A percentile compares a stretch with the other conserved stretches of the same genome.
These are phyloP conservation scores for Starmerella potacharoeniae DNA, from an alignment of 805 yeast species.

Conservation along the genomic window DNA sequence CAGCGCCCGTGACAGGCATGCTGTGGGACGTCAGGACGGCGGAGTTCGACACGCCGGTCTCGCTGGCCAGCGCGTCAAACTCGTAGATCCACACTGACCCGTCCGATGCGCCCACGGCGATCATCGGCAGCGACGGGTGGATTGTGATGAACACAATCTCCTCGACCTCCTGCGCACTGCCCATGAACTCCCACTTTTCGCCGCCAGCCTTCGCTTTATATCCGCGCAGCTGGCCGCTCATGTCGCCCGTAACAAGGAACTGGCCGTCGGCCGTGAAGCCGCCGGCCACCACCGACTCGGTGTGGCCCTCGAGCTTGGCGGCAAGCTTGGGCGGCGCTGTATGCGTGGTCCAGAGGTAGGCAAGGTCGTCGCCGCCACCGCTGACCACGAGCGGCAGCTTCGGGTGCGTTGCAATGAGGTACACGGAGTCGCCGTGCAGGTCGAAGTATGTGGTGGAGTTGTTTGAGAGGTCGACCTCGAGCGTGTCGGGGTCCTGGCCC, in stretches of 20 bases:
- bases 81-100: constrained; percentile 94
- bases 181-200: constrained; percentile 64
- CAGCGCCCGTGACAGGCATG: constrained; percentile 68
- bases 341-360: constrained; percentile 76
- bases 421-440: constrained; percentile 77
- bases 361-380: constrained; percentile 92
- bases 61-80: constrained; percentile 37
- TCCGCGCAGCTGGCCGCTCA: constrained; percentile 77
- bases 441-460: constrained; percentile 87
- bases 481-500: constrained; percentile 26
- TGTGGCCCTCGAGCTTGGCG: constrained; percentile 65
- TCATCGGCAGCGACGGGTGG: constrained; percentile 65
- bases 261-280: constrained; percentile 77
- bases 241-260: constrained; percentile 78
- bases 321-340: constrained; percentile 72
- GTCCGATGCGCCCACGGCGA: constrained; percentile 86
- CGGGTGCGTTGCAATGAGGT: constrained; percentile 74
- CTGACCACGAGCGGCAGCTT: constrained; percentile 69
- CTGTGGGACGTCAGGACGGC: constrained; percentile 48
- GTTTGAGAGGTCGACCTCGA: constrained; percentile 79
- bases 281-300: constrained; percentile 77
- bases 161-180: constrained; percentile 72
- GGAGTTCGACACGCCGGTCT: constrained; percentile 4
- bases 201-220: constrained; percentile 65
- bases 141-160: constrained; percentile 75